These are phyloP conservation scores for Plasmodium reichenowi DNA, from an alignment of 169 alveolate genomes.

Conservation along the genomic window DNA sequence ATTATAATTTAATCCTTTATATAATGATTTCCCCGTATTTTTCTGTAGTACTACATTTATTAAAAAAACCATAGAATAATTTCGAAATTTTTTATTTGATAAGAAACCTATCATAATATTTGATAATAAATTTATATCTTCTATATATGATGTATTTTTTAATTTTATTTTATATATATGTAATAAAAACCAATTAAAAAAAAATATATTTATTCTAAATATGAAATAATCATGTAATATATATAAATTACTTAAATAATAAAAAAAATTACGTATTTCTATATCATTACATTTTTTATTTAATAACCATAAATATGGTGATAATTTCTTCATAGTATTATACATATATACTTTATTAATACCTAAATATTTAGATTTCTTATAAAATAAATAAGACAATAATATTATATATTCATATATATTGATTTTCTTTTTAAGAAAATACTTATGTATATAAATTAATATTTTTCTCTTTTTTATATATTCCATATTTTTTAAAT, in stretches of 20 bases:
- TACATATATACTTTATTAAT: slow-evolving; percentile 47
- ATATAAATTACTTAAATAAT: slow-evolving; percentile 28
- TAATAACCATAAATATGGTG: slow-evolving; percentile 24
- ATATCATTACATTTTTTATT: slow-evolving; percentile 53
- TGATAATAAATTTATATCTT: slow-evolving; percentile 36
- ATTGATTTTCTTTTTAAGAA: slow-evolving; percentile 36
- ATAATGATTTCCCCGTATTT: slow-evolving; percentile 18
- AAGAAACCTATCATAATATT: slow-evolving; percentile 43
- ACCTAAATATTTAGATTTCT: slow-evolving; percentile 51
- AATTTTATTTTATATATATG: slow-evolving; percentile 51
- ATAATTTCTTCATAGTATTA: slow-evolving; percentile 52
- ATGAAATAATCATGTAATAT: slow-evolving; percentile 43
- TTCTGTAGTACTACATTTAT: slow-evolving; percentile 48
- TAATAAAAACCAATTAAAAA: slow-evolving; percentile 50
- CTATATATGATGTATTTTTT: slow-evolving; percentile 28
- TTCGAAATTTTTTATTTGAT: slow-evolving; percentile 27
- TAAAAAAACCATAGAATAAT: slow-evolving; percentile 44
- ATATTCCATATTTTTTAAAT: slow-evolving; percentile 18
- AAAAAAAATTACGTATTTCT: slow-evolving; percentile 20
- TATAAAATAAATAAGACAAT: slow-evolving; percentile 41
- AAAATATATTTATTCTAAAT: slow-evolving; percentile 38
- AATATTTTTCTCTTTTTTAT: slow-evolving; percentile 8
- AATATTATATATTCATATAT: slow-evolving; percentile 45
- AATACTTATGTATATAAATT: slow-evolving; percentile 1
- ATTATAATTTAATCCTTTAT: slow-evolving; percentile 19